Evolutionary conservation across 805 yeast species (phyloP).

Genomic region (Starmerella floris): DNA sequence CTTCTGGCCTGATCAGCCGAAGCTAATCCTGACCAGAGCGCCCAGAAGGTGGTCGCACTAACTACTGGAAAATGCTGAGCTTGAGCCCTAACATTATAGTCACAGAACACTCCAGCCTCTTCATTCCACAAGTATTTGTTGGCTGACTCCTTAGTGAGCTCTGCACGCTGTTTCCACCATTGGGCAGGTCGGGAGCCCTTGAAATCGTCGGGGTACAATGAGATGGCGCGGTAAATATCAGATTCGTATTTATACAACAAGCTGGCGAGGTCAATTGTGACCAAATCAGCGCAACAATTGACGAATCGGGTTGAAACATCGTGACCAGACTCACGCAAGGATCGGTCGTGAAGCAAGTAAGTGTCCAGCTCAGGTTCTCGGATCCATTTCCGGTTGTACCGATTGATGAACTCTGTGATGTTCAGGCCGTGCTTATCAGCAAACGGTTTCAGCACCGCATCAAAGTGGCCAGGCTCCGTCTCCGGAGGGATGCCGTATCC

Average conservation of each 20-base stretch:
- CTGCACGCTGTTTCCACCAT: slow-evolving; percentile 53
- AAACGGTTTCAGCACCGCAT: slow-evolving; percentile 53
- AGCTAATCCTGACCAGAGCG: slow-evolving; percentile 73
- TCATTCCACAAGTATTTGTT: slow-evolving; percentile 76
- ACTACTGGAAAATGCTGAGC: slow-evolving; percentile 49
- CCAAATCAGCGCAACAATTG: slow-evolving; percentile 76
- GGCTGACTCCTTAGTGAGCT: slow-evolving; percentile 40
- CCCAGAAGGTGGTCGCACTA: slow-evolving; percentile 84
- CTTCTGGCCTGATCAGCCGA: slow-evolving; percentile 52
- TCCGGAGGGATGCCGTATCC: slow-evolving; percentile 96
- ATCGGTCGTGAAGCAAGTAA: slow-evolving; percentile 82
- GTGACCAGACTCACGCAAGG: slow-evolving; percentile 92
- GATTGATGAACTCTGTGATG: slow-evolving; percentile 49
- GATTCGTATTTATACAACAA: slow-evolving; percentile 77
- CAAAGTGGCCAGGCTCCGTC: slow-evolving; percentile 82
- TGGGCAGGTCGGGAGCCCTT: slow-evolving; percentile 33
- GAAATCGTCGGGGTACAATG: slow-evolving; percentile 41
- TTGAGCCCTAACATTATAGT: slow-evolving; percentile 53
- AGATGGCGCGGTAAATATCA: slow-evolving; percentile 60
- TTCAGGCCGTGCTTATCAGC: slow-evolving; percentile 46
- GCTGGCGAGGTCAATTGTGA: slow-evolving; percentile 80
- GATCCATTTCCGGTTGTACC: slow-evolving; percentile 55
- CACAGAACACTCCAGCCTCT: slow-evolving; percentile 62
- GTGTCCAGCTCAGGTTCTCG: slow-evolving; percentile 74
- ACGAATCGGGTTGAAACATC: slow-evolving; percentile 86